A percentile compares a stretch with the other conserved stretches of the same genome.
phyloP scores from a whole-genome alignment of 148 eudicot genomes.

The Simmondsia chinensis region DNA sequence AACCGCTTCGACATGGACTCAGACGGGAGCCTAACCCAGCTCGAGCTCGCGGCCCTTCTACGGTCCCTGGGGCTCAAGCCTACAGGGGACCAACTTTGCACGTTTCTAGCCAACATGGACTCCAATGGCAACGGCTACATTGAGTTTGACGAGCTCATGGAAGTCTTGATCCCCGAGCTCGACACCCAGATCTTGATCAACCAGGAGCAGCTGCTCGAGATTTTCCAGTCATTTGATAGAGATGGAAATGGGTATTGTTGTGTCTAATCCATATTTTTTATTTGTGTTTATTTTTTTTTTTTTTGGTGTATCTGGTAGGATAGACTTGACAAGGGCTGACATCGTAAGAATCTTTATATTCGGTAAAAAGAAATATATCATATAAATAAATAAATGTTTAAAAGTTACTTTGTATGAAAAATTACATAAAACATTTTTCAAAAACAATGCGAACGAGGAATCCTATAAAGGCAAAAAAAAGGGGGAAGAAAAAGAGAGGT shows the following conservation, averaged over 20 bases:
- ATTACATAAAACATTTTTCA: too few relatives aligned
- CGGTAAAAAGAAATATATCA: too few relatives aligned
- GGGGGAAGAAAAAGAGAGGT: too few relatives aligned
- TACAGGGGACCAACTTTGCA: constrained; percentile 26
- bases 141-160: constrained; percentile 30
- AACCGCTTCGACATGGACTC: constrained; percentile 45
- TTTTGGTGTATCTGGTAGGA: too few relatives aligned
- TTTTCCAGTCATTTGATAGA: constrained; percentile 27
- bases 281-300: too few relatives aligned
- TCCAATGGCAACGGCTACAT: constrained; percentile 31
- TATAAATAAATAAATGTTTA: too few relatives aligned
- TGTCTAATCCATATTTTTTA: too few relatives aligned
- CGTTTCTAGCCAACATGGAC: constrained; percentile 21
- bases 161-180: constrained; percentile 20
- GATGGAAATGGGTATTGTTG: constrained; percentile 49
- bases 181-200: constrained; percentile 6
- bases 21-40: constrained; percentile 36
- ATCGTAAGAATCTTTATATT: too few relatives aligned
- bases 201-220: constrained; percentile 20
- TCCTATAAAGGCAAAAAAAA: too few relatives aligned
- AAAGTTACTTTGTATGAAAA: too few relatives aligned
- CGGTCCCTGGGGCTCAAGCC: constrained; percentile 34
- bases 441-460: too few relatives aligned
- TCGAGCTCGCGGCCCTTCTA: constrained; percentile 42
- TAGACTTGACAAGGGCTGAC: too few relatives aligned